Conservation (phyloP, 1,139 yeast species). For the Wickerhamiella infanticola region DNA sequence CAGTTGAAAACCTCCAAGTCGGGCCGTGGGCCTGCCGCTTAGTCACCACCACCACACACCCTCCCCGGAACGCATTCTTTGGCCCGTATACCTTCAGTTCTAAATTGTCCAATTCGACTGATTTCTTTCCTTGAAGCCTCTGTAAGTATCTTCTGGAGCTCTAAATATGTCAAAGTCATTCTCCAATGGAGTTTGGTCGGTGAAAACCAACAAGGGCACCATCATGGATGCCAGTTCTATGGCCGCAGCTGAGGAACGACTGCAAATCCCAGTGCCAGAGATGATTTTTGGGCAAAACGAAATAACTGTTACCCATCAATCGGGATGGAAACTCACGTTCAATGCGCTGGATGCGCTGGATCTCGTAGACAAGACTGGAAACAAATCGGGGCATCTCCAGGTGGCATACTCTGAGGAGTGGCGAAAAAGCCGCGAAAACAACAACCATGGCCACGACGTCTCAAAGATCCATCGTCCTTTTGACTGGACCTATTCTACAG, state of each 20-base stretch:
- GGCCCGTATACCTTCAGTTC: too few relatives aligned
- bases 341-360: slow-evolving; percentile 72
- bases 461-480: slow-evolving; percentile 56
- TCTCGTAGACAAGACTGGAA: slow-evolving; percentile 38
- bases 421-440: slow-evolving; percentile 48
- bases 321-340: slow-evolving; percentile 41
- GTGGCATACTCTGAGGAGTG: slow-evolving; percentile 87
- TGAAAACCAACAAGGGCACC: slow-evolving; percentile 59
- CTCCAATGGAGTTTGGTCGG: slow-evolving; percentile 38
- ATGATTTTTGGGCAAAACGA: slow-evolving; percentile 91
- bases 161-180: slow-evolving; percentile 3
- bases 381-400: slow-evolving; percentile 34
- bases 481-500: slow-evolving; percentile 92
- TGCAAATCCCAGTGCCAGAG: slow-evolving; percentile 80
- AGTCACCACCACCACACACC: background rate
- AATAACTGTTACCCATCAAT: slow-evolving; percentile 30
- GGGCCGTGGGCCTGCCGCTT: background rate
- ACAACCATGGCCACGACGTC: slow-evolving; percentile 25
- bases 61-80: background rate
- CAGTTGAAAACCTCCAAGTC: background rate
- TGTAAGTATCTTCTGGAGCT: background rate
- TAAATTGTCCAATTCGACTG: too few relatives aligned
- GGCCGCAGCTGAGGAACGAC: slow-evolving; percentile 45
- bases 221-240: slow-evolving; percentile 62
- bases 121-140: too few relatives aligned